Evolutionary conservation across 75 land plant species (phyloP).

Genomic region (Ceratopteris richardii): DNA sequence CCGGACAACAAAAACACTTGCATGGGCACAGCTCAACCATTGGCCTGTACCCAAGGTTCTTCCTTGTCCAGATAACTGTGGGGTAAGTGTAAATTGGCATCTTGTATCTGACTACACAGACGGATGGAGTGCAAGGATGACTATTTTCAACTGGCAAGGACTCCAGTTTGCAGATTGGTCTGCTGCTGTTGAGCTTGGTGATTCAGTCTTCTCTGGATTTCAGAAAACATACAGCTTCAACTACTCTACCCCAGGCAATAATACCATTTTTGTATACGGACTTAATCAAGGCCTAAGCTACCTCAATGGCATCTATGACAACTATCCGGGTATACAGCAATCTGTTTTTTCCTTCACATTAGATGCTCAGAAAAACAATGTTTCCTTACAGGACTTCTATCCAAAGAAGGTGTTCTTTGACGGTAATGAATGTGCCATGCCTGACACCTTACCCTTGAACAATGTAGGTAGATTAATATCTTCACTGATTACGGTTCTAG

Average conservation of each 20-base stretch:
- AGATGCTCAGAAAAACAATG: slow-evolving; percentile 40
- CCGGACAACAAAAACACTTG: slow-evolving; percentile 47
- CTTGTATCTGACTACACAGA: slow-evolving; percentile 49
- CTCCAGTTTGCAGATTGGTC: slow-evolving; percentile 62
- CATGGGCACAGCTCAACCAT: slow-evolving; percentile 57
- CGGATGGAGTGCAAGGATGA: slow-evolving; percentile 82
- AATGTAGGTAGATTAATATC: too few relatives aligned
- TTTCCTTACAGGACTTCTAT: slow-evolving; percentile 61
- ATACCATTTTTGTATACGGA: slow-evolving; percentile 69
- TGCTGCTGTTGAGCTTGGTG: slow-evolving; percentile 42
- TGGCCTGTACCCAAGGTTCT: slow-evolving; percentile 28
- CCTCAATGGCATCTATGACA: slow-evolving; percentile 25
- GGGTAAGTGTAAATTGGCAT: slow-evolving; percentile 93
- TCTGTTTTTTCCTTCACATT: slow-evolving; percentile 74
- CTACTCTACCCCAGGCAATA: slow-evolving; percentile 37
- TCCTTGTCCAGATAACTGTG: slow-evolving; percentile 83
- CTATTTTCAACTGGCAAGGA: slow-evolving; percentile 80
- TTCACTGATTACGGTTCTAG: too few relatives aligned
- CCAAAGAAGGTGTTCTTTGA: slow-evolving; percentile 68
- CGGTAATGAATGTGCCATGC: slow-evolving; percentile 86
- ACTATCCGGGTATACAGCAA: slow-evolving; percentile 71
- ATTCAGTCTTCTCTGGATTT: slow-evolving; percentile 41
- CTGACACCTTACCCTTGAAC: slow-evolving; percentile 28
- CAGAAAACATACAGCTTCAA: slow-evolving; percentile 78
- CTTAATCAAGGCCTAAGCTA: slow-evolving; percentile 42